Conservation (phyloP, 106 monocot genomes). For the Dioscorea dumetorum region DNA sequence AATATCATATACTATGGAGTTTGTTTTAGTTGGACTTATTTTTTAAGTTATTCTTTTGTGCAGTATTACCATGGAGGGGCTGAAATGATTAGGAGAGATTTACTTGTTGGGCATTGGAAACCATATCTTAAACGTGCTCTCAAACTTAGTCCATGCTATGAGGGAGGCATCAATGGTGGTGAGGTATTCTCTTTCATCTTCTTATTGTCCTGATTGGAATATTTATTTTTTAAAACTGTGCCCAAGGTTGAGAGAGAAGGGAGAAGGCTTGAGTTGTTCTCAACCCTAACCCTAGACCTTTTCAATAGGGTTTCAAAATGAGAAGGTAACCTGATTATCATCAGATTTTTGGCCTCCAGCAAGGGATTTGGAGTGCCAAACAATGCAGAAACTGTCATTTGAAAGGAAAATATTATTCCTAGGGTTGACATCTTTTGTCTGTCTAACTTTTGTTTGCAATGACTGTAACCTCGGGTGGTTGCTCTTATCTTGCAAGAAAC, state of each 20-base stretch:
- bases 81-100: constrained; percentile 98
- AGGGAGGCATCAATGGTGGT: constrained; percentile 80
- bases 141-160: constrained; percentile 81
- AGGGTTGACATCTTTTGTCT: neutral
- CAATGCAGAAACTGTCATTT: no score
- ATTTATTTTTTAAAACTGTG: constrained; percentile 22
- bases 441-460: no score
- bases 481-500: constrained; percentile 77
- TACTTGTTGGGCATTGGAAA: constrained; percentile 88
- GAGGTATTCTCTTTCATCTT: constrained; percentile 40
- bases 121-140: constrained; percentile 89
- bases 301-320: no score
- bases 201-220: neutral
- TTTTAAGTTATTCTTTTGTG: constrained; percentile 9
- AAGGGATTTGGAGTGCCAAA: neutral
- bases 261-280: no score
- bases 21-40: neutral
- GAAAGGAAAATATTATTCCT: neutral
- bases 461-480: constrained; percentile 48
- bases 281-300: no score
- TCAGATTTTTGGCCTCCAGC: neutral
- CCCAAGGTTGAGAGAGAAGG: no score
- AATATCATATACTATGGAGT: neutral
- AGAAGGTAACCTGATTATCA: neutral
- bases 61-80: constrained; percentile 86